Percentiles rank a stretch among this genome's conserved stretches.
Conservation (phyloP, 2,329 filamentous ascomycete genomes). For the Cladophialophora psammophila region DNA sequence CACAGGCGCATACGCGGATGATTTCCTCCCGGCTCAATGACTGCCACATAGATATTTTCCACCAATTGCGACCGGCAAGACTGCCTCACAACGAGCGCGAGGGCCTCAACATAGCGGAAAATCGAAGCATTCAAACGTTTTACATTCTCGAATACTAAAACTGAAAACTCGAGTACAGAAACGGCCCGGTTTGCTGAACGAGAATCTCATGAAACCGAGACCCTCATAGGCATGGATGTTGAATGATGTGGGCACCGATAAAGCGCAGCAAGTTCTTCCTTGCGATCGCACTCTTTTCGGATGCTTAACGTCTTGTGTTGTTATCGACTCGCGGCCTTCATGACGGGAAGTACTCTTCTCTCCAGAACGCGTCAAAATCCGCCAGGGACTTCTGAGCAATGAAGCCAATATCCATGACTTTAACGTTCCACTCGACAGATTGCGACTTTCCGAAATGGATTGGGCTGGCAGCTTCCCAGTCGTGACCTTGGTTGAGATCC, state of each 20-base stretch:
- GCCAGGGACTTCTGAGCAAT: slow-evolving; percentile 10
- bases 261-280: neutral
- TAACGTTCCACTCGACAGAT: slow-evolving; percentile 53
- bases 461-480: slow-evolving; percentile 46
- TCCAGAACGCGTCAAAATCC: slow-evolving; percentile 16
- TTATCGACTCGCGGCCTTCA: neutral
- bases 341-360: neutral
- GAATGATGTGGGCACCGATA: neutral
- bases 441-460: slow-evolving; percentile 54
- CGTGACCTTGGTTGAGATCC: slow-evolving; percentile 38
- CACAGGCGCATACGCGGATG: neutral
- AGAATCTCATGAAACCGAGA: neutral
- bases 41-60: neutral
- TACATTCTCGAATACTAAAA: neutral
- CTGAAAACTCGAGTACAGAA: neutral
- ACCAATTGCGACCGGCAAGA: neutral
- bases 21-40: neutral
- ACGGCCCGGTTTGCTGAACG: neutral
- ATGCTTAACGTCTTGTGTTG: neutral
- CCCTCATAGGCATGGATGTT: neutral
- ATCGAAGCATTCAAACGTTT: neutral
- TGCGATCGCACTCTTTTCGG: neutral
- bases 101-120: neutral
- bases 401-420: slow-evolving; percentile 50
- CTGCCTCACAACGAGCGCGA: neutral